Conservation (phyloP, 768 basidiomycete genomes). For the Podaxis carcinomalis region DNA sequence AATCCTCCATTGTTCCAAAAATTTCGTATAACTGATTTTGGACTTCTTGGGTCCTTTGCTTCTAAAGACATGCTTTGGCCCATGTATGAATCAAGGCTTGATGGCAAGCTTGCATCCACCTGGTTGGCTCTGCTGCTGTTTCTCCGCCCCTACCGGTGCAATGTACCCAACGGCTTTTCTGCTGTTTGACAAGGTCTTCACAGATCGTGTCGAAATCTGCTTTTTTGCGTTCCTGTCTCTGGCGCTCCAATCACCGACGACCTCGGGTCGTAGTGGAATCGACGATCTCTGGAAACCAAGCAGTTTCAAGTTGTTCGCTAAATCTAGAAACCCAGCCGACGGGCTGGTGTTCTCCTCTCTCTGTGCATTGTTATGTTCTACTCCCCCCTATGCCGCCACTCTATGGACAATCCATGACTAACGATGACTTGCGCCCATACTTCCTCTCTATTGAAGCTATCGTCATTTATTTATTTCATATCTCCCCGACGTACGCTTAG, state of each 20-base stretch:
- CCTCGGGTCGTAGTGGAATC: background rate
- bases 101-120: background rate
- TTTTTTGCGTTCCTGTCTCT: background rate
- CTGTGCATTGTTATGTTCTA: background rate
- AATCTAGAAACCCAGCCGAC: background rate
- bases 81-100: conserved; percentile 8
- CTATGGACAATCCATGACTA: background rate
- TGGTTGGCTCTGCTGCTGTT: conserved; percentile 7
- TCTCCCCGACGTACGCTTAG: background rate
- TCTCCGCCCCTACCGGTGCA: background rate
- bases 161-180: background rate
- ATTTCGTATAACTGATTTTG: background rate
- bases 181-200: background rate
- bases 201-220: background rate
- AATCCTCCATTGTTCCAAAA: background rate
- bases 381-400: background rate
- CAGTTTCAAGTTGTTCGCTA: background rate
- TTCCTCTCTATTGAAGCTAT: background rate
- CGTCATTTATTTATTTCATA: background rate
- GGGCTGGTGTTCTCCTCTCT: background rate
- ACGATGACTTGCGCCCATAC: background rate
- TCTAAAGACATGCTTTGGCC: background rate
- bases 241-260: background rate
- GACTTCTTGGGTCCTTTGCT: background rate
- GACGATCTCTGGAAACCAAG: background rate